Conservation (phyloP, 176 grass and related monocot genomes). For the Oryza officinalis region DNA sequence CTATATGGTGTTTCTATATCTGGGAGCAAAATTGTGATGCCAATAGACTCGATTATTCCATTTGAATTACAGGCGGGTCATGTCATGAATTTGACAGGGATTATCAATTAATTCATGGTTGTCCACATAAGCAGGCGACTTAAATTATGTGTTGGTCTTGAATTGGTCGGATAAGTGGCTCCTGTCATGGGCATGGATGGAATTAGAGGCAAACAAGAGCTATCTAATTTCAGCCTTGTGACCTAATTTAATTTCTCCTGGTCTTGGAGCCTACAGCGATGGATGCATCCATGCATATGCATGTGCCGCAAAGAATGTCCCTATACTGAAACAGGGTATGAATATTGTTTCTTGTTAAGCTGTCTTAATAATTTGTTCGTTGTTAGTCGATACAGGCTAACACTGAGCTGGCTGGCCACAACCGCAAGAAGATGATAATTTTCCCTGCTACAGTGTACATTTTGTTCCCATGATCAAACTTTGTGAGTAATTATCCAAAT, state of each 20-base stretch:
- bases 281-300: neutral
- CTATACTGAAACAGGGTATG: neutral
- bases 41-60: too few relatives aligned
- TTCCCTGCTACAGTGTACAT: neutral
- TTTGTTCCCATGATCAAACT: neutral
- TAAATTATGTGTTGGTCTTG: too few relatives aligned
- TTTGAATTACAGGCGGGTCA: too few relatives aligned
- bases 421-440: neutral
- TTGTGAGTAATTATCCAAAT: neutral
- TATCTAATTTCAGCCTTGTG: neutral
- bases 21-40: too few relatives aligned
- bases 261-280: neutral
- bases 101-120: neutral
- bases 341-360: constrained; percentile 39
- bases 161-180: too few relatives aligned
- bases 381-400: neutral
- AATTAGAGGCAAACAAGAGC: neutral
- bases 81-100: neutral
- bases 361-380: constrained; percentile 26
- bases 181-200: neutral
- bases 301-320: neutral
- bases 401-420: neutral
- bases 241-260: neutral
- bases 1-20: neutral
- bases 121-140: neutral